Conservation (phyloP, 495 filamentous ascomycete species). For the Penicillium turbatum region DNA sequence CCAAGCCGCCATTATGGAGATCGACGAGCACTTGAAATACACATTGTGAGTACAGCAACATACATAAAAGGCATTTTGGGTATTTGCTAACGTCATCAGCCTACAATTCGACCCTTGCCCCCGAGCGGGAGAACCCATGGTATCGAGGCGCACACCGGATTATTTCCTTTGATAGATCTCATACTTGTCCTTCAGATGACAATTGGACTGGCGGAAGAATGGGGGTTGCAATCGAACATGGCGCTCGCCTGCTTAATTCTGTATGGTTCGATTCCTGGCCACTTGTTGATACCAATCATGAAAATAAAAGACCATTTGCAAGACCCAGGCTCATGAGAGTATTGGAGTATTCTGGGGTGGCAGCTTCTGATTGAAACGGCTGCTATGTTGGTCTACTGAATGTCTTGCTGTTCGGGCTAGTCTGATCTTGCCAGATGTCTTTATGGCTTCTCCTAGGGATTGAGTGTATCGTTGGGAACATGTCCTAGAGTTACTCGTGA, state of each 20-base stretch:
- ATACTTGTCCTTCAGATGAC: conserved; percentile 28
- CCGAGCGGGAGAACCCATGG: conserved; percentile 96
- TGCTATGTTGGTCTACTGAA: no score
- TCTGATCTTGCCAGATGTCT: no score
- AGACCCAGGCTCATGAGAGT: conserved; percentile 12
- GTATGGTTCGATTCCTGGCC: conserved; percentile 39
- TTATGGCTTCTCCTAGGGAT: no score
- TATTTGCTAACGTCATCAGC: conserved; percentile 45
- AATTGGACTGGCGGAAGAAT: conserved; percentile 29
- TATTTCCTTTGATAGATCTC: conserved; percentile 83
- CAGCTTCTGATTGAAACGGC: background rate
- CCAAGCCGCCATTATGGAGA: conserved; percentile 99
- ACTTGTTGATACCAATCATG: conserved; percentile 49
- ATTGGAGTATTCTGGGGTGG: background rate
- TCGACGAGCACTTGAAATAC: conserved; percentile 98
- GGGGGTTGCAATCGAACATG: conserved; percentile 30
- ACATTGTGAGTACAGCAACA: conserved; percentile 74
- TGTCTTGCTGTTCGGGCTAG: background rate
- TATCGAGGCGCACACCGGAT: conserved; percentile 92
- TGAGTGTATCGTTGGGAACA: no score
- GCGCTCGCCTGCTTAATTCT: conserved; percentile 35
- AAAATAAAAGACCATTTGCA: conserved; percentile 43
- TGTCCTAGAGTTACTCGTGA: no score
- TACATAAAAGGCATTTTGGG: no score
- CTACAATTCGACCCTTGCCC: conserved; percentile 99